Percentiles rank a stretch among this genome's conserved stretches.
phyloP scores from a whole-genome alignment of 495 filamentous ascomycete species.

The Chlorociboria aeruginascens region DNA sequence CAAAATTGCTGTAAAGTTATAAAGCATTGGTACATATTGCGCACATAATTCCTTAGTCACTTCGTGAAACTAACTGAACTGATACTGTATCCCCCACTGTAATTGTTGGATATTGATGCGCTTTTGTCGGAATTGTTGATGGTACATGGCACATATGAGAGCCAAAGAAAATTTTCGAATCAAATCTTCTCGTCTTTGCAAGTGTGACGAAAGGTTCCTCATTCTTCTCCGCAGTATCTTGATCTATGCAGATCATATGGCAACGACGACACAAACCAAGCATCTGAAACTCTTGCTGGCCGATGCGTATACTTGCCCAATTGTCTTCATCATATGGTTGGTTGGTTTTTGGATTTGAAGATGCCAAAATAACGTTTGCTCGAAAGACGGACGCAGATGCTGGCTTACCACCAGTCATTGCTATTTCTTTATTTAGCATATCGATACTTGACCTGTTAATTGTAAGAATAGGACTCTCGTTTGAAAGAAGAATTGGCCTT shows the following conservation, averaged over 20 bases:
- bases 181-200: slow-evolving; percentile 68
- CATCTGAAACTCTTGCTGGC: slow-evolving; percentile 47
- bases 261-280: slow-evolving; percentile 78
- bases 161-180: slow-evolving; percentile 79
- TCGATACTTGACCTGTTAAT: slow-evolving; percentile 74
- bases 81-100: slow-evolving; percentile 43
- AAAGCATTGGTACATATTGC: not conserved
- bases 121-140: slow-evolving; percentile 13
- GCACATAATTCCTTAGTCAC: no score
- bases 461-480: slow-evolving; percentile 83
- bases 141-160: slow-evolving; percentile 54
- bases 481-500: slow-evolving; percentile 63
- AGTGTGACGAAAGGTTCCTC: slow-evolving; percentile 84
- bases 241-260: slow-evolving; percentile 92
- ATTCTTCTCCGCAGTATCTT: slow-evolving; percentile 61
- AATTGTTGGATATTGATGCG: slow-evolving; percentile 37
- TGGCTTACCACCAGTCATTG: slow-evolving; percentile 42
- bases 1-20: not conserved
- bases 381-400: slow-evolving; percentile 61
- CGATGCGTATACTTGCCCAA: slow-evolving; percentile 41
- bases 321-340: slow-evolving; percentile 38
- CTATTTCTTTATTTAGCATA: slow-evolving; percentile 59
- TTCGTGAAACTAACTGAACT: slow-evolving; percentile 16
- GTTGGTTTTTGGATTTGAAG: not conserved
- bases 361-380: slow-evolving; percentile 67